Conservation (phyloP, 1,284 basidiomycete genomes). For the Moesziomyces antarcticus region DNA sequence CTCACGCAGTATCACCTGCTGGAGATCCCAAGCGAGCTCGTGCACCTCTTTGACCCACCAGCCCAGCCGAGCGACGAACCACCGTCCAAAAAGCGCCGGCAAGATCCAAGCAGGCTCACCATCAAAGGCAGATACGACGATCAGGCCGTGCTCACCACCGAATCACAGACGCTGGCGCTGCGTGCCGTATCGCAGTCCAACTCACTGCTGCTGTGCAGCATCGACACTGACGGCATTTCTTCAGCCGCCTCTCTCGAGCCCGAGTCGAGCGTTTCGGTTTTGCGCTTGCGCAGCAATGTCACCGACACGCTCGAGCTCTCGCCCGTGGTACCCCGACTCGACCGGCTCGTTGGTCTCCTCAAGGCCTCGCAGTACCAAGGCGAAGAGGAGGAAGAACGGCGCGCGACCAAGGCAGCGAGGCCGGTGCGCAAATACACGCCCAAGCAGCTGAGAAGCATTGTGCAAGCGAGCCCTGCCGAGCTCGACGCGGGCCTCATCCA, state of each 20-base stretch:
- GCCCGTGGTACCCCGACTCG: conserved; percentile 53
- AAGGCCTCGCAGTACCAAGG: conserved; percentile 50
- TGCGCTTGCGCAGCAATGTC: conserved; percentile 53
- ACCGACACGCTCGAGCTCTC: conserved; percentile 57
- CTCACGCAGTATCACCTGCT: conserved; percentile 44
- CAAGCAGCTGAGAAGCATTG: conserved; percentile 56
- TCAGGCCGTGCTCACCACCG: conserved; percentile 61
- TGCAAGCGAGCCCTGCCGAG: conserved; percentile 61
- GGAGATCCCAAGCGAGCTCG: conserved; percentile 52
- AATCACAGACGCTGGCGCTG: conserved; percentile 54
- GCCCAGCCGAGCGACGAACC: conserved; percentile 18
- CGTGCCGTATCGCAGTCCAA: conserved; percentile 63
- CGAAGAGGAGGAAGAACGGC: conserved; percentile 33
- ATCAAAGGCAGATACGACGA: conserved; percentile 63
- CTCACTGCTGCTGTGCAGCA: conserved; percentile 56
- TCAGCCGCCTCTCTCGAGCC: conserved; percentile 2
- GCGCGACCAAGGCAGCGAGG: conserved; percentile 1
- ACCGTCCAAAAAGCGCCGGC: conserved; percentile 32
- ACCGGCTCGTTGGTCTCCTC: conserved; percentile 54
- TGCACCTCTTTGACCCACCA: conserved; percentile 34
- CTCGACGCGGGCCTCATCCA: conserved; percentile 44
- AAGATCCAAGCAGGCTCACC: conserved; percentile 30
- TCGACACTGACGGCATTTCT: conserved; percentile 15
- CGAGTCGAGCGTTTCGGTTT: conserved; percentile 10
- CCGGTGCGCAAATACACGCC: conserved; percentile 53